Conservation (phyloP, 768 basidiomycete genomes). For the Tricholoma flavovirens region DNA sequence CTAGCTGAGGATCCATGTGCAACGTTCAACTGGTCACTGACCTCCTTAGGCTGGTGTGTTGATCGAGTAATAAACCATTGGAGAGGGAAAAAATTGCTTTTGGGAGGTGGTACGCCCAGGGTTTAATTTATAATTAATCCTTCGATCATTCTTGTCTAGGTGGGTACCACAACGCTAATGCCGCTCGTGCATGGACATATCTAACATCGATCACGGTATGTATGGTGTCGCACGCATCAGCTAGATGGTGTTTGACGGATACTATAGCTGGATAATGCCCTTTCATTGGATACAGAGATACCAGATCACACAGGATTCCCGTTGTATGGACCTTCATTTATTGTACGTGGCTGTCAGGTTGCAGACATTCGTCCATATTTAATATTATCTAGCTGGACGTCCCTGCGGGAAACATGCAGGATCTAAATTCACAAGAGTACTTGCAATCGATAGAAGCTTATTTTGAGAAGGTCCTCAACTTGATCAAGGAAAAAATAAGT, state of each 20-base stretch:
- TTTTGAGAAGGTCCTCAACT: constrained; percentile 30
- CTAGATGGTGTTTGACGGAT: background rate
- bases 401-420: constrained; percentile 63
- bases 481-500: constrained; percentile 24
- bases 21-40: constrained; percentile 67
- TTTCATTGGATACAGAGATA: constrained; percentile 57
- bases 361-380: background rate
- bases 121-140: constrained; percentile 3
- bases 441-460: constrained; percentile 36
- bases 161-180: constrained; percentile 80
- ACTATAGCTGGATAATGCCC: constrained; percentile 45
- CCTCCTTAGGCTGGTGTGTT: constrained; percentile 61
- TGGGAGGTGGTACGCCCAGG: constrained; percentile 60
- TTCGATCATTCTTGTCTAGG: constrained; percentile 39
- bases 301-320: constrained; percentile 75
- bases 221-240: constrained; percentile 7
- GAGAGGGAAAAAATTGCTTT: constrained; percentile 58
- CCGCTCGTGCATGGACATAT: constrained; percentile 82
- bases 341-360: constrained; percentile 22
- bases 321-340: constrained; percentile 75
- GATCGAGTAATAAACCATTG: constrained; percentile 45
- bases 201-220: constrained; percentile 73
- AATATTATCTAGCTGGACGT: constrained; percentile 50
- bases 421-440: constrained; percentile 64
- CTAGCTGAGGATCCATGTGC: constrained; percentile 80